Evolutionary conservation across 805 yeast species (phyloP), one percentile per base, ranked within the genome.

Genomic region (Sporopachydermia quercuum): DNA sequence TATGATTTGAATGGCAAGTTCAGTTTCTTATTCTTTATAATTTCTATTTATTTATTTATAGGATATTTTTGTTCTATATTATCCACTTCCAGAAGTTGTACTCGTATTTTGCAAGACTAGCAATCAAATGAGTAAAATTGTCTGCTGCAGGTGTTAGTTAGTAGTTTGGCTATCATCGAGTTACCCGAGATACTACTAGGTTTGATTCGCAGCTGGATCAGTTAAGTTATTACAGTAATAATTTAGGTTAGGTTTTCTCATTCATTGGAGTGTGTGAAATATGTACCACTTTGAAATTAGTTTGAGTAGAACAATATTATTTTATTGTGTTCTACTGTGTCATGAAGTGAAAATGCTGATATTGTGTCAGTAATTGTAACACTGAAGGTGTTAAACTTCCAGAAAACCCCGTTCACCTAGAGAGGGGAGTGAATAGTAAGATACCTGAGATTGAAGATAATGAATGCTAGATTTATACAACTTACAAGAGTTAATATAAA

Each of bases 381-480:
- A 23, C 30, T 23, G 30, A 23, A 23, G n/a, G 30, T 23, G 30
- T 23, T 23, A 8, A 23, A 23, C 30, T 23, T 23, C 30, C 30
- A 23, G 30, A 23, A 23, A 23, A 23, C 30, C 30, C 30, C 30
- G 30, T 23, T 23, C 30, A 23, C 30, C 30, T 23, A 23, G 30
- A 23, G n/a, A 23, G n/a, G 30, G 30, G 30, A 23, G 30, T 23
- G 30, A 23, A 23, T 23, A 23, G 30, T 23, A 23, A 23, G 30
- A 23, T 23, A 23, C 30, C 30, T 23, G 30, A 23, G 30, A 23
- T 23, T 23, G 30, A 8, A 23, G 30, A 23, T 23, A 23, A 23
- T 23, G 30, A 23, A 23, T 23, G 30, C 30, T 23, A 23, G 30
- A 23, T 23, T 23, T 23, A 23, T 23, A 23, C n/a, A 23, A 8